Conservation (phyloP, 2,329 filamentous ascomycete genomes). For the Knoxdaviesia capensis region DNA sequence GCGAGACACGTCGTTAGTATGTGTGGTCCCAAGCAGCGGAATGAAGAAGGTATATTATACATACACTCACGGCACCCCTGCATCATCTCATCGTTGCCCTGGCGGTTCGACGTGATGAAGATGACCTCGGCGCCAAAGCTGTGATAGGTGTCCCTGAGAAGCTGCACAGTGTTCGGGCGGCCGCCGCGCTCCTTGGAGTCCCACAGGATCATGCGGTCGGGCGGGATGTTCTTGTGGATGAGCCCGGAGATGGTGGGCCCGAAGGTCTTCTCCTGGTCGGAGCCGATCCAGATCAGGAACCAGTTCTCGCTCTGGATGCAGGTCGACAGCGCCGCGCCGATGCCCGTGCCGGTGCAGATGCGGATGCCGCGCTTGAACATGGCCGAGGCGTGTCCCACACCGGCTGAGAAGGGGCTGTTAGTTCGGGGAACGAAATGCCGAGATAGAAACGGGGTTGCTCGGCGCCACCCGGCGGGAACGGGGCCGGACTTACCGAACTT, state of each 20-base stretch:
- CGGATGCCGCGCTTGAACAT: constrained; percentile 21
- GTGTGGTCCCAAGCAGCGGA: neutral
- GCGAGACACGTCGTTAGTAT: neutral
- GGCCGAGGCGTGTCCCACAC: constrained; percentile 19
- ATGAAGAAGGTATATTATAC: neutral
- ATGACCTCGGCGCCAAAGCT: constrained; percentile 20
- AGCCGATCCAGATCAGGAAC: constrained; percentile 22
- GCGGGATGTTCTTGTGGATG: constrained; percentile 17
- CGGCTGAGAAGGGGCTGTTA: constrained; percentile 9
- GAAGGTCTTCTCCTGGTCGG: constrained; percentile 19
- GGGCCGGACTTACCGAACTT: constrained; percentile 15
- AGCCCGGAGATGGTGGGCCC: constrained; percentile 17
- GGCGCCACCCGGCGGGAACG: neutral
- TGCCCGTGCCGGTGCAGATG: constrained; percentile 19
- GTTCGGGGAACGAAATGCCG: too few relatives aligned
- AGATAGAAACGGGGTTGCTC: too few relatives aligned
- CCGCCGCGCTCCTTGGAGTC: constrained; percentile 20
- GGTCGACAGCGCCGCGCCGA: constrained; percentile 19
- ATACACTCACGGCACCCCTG: constrained; percentile 15
- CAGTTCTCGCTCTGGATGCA: constrained; percentile 19
- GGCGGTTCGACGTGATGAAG: constrained; percentile 20
- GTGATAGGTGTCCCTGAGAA: constrained; percentile 17
- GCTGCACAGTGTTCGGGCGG: constrained; percentile 15
- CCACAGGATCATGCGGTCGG: constrained; percentile 20
- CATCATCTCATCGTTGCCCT: constrained; percentile 22